Evolutionary conservation across 192 early-diverging fungal species (phyloP).

Genomic region (Gigaspora rosea): DNA sequence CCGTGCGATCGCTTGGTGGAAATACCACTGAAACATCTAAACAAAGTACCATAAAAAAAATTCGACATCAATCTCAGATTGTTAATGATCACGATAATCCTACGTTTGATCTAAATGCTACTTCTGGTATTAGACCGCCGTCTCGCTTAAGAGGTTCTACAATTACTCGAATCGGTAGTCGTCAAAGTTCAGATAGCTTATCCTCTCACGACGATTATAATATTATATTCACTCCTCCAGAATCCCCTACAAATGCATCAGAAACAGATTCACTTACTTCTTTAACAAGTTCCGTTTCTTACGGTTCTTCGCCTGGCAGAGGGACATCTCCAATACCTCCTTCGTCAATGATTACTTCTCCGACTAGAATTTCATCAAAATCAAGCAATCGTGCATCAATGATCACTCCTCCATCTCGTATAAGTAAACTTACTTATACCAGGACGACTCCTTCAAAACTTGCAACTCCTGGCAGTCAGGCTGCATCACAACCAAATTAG

Average conservation of each 20-base stretch:
- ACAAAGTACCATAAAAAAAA: background rate
- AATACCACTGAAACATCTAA: constrained; percentile 1
- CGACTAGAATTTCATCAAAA: background rate
- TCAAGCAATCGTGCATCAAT: background rate
- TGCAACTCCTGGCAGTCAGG: background rate
- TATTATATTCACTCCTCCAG: constrained; percentile 22
- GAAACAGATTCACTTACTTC: constrained; percentile 28
- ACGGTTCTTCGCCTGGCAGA: constrained; percentile 28
- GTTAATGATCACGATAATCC: background rate
- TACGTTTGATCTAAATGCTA: background rate
- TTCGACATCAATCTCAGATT: background rate
- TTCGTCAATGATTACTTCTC: background rate
- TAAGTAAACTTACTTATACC: constrained; percentile 8
- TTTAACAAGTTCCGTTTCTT: constrained; percentile 24
- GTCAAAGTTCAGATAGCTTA: constrained; percentile 22
- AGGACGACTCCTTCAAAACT: background rate
- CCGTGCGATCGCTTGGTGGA: background rate
- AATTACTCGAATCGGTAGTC: background rate
- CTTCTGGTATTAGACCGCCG: background rate
- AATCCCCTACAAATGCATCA: constrained; percentile 21
- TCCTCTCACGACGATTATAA: constrained; percentile 13
- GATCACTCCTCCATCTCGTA: background rate
- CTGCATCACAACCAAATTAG: background rate
- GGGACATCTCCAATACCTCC: constrained; percentile 15
- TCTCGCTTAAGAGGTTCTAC: background rate